phyloP scores from a whole-genome alignment of 352 stramenopile species.

The Bremia lactucae region DNA sequence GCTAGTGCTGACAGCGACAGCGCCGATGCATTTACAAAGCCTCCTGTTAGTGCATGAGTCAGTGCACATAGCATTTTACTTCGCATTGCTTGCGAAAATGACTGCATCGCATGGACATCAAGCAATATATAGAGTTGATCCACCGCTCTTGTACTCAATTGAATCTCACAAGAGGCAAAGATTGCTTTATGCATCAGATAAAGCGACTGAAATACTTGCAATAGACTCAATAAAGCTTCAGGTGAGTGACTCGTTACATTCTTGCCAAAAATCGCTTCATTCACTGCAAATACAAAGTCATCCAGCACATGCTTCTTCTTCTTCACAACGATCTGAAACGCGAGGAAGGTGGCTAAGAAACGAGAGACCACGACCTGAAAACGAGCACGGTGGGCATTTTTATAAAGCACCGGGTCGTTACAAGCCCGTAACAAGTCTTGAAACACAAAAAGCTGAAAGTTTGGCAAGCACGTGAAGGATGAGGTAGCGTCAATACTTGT shows the following conservation, averaged over 20 bases:
- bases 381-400: constrained; percentile 27
- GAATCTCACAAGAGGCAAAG: background rate
- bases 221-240: constrained; percentile 58
- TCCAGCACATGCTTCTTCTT: constrained; percentile 12
- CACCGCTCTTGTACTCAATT: constrained; percentile 28
- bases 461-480: constrained; percentile 30
- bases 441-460: constrained; percentile 52
- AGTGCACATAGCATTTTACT: constrained; percentile 38
- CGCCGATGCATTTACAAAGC: constrained; percentile 26
- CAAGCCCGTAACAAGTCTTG: constrained; percentile 32
- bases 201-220: constrained; percentile 40
- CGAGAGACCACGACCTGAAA: constrained; percentile 26
- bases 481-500: constrained; percentile 7
- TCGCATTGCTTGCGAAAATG: constrained; percentile 57
- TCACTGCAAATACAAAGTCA: constrained; percentile 23
- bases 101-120: constrained; percentile 64
- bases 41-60: constrained; percentile 39
- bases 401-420: constrained; percentile 74
- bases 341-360: constrained; percentile 31
- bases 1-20: constrained; percentile 35
- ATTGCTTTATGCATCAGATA: constrained; percentile 9
- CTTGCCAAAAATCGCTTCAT: constrained; percentile 46
- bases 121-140: constrained; percentile 56
- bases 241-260: constrained; percentile 43
- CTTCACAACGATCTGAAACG: constrained; percentile 21